phyloP scores from a whole-genome alignment of 352 stramenopile genomes.

The Pythium graminicola region DNA sequence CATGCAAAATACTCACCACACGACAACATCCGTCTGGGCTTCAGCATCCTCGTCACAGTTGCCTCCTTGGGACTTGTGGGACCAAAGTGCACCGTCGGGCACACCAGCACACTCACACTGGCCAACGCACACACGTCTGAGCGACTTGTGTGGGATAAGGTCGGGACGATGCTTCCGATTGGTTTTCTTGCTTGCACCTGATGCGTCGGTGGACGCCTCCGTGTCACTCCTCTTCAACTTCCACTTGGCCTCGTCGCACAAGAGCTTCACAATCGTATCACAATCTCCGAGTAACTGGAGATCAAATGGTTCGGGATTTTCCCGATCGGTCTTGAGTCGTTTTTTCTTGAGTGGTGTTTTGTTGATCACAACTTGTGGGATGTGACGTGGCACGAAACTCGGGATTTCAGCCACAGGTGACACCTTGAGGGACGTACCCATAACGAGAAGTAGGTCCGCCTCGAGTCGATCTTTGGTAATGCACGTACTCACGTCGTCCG shows the following conservation, averaged over 20 bases:
- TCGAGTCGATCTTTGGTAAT: constrained; percentile 67
- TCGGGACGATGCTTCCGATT: constrained; percentile 5
- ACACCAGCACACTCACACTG: constrained; percentile 50
- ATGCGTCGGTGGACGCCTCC: not conserved
- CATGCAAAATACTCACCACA: constrained; percentile 34
- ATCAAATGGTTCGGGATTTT: constrained; percentile 65
- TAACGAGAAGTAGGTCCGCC: constrained; percentile 95
- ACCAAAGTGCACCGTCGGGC: constrained; percentile 12
- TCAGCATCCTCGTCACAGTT: constrained; percentile 27
- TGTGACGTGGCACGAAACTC: constrained; percentile 69
- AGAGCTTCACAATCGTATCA: constrained; percentile 62
- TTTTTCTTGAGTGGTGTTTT: constrained; percentile 83
- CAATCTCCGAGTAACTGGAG: constrained; percentile 75
- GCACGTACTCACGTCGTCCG: constrained; percentile 78
- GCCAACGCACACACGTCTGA: constrained; percentile 35
- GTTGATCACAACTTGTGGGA: constrained; percentile 88
- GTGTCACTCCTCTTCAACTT: constrained; percentile 6
- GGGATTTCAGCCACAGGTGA: constrained; percentile 90
- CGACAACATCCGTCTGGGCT: constrained; percentile 31
- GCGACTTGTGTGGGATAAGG: constrained; percentile 27
- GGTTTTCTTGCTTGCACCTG: not conserved
- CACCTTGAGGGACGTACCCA: constrained; percentile 97
- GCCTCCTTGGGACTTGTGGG: constrained; percentile 9
- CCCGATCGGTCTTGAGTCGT: constrained; percentile 31
- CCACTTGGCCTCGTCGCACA: constrained; percentile 59